Percentiles rank a stretch among this genome's conserved stretches.
Conservation (phyloP, 2,329 filamentous ascomycete genomes). For the Aureobasidium sp. region DNA sequence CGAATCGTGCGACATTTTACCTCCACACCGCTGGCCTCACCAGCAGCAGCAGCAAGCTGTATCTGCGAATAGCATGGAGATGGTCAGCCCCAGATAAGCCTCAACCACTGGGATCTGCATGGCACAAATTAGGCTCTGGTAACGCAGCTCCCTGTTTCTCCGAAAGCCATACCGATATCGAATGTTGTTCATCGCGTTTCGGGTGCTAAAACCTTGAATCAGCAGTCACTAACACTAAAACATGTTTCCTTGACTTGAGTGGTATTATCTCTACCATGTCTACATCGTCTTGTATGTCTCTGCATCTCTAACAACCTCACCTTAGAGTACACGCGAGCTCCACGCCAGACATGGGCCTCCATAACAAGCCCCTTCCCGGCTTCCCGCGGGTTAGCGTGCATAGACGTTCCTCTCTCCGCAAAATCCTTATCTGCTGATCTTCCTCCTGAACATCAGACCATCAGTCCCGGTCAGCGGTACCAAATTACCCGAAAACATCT, state of each 20-base stretch:
- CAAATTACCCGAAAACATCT: slow-evolving; percentile 5
- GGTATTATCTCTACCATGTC: background rate
- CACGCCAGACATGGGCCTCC: background rate
- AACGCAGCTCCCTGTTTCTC: background rate
- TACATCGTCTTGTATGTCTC: background rate
- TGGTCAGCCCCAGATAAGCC: slow-evolving; percentile 13
- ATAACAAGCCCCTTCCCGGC: background rate
- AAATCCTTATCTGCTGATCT: slow-evolving; percentile 10
- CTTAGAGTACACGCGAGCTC: background rate
- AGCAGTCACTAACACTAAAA: background rate
- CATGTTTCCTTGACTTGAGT: background rate
- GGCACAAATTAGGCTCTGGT: background rate
- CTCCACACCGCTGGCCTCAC: slow-evolving; percentile 9
- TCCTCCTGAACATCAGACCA: slow-evolving; percentile 8
- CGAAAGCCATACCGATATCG: background rate
- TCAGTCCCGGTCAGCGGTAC: slow-evolving; percentile 7
- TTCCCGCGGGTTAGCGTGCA: slow-evolving; percentile 1
- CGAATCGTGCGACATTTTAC: slow-evolving; percentile 5
- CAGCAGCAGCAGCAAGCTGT: slow-evolving; percentile 9
- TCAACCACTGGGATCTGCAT: slow-evolving; percentile 6
- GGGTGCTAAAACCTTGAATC: background rate
- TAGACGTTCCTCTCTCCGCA: background rate
- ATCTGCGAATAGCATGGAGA: slow-evolving; percentile 7
- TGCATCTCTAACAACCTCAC: background rate
- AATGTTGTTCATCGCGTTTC: background rate